Evolutionary conservation across 192 early-diverging fungal genomes (phyloP), one percentile per base, ranked within the genome.

Genomic region (Linnemannia schmuckeri): DNA sequence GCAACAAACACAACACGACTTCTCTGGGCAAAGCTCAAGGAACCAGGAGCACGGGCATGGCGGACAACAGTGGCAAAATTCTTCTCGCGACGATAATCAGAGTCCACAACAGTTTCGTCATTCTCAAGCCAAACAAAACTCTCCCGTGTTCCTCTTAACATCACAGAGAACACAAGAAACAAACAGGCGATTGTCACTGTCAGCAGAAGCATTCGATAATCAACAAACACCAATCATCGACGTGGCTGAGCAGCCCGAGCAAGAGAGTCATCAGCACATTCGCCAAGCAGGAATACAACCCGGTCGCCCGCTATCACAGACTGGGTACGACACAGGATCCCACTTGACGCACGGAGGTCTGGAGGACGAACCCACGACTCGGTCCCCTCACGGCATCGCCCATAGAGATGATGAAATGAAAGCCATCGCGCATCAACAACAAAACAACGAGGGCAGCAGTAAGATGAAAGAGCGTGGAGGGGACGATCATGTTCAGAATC

Each of bases 1-100:
- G 55, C 75, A 76, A 41, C 75, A 76, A 63, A 5, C 30, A 77
- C 1, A 68, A n/a, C 47, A 57, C 27, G 40, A 33, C 38, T 38
- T 37, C 33, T 75, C 54, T 42, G 30, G 52, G 22, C 57, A 44
- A 66, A 68, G 57, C 47, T 30, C 27, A 15, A 63, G n/a, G 57
- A 46, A 42, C n/a, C 55, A 33, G 22, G 61, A n/a, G 40, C 24
- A 77, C 61, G 61, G 38, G 13, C n/a, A 30, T 27, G 30, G n/a
- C 35, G n/a, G 33, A 33, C 38, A 15, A 44, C 75, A 77, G n/a
- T 41, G 61, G 57, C 75, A 68, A 22, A 24, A 74, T 8, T 66
- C 30, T 66, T 33, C 27, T 30, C 57, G 30, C 30, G 13, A 41
- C 20, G 40, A 35, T 18, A n/a, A 71, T 1, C 40, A 71, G 20